Evolutionary conservation across 1,139 yeast genomes (phyloP).

Genomic region (Candida sanyaensis): DNA sequence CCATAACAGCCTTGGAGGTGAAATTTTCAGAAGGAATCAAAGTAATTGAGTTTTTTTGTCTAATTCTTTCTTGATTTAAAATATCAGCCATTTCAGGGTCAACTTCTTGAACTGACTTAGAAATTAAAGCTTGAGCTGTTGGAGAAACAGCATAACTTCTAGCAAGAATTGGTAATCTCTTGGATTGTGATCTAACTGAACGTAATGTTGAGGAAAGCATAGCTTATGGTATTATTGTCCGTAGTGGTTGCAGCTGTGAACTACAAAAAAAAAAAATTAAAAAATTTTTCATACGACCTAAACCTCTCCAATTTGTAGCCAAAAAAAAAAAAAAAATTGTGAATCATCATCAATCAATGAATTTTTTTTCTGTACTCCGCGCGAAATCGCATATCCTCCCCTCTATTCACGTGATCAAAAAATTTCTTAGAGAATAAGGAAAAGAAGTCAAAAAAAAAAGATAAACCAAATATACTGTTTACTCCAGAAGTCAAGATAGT

Average conservation of each 20-base stretch:
- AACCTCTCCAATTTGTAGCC: no score
- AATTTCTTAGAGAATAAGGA: background rate
- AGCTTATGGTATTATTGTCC: background rate
- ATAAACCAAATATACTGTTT: no score
- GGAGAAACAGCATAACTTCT: slow-evolving; percentile 50
- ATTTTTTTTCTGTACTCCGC: no score
- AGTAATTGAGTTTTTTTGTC: slow-evolving; percentile 89
- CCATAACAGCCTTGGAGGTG: slow-evolving; percentile 93
- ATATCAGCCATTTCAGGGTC: slow-evolving; percentile 89
- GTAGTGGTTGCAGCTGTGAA: no score
- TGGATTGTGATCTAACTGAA: slow-evolving; percentile 21
- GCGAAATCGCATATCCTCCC: no score
- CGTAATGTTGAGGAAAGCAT: slow-evolving; percentile 26
- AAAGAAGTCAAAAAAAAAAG: background rate
- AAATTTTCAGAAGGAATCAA: slow-evolving; percentile 94
- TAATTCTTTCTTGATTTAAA: slow-evolving; percentile 67
- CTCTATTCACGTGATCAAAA: background rate
- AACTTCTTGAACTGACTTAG: slow-evolving; percentile 62
- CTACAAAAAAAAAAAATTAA: no score
- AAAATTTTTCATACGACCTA: background rate
- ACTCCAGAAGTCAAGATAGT: background rate
- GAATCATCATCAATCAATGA: background rate
- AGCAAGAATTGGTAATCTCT: slow-evolving; percentile 6
- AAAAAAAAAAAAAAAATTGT: background rate
- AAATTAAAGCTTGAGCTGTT: slow-evolving; percentile 53